Evolutionary conservation across 2,329 filamentous ascomycete species (phyloP), one percentile per base, ranked within the genome.

Genomic region (Botrytis paeoniae): DNA sequence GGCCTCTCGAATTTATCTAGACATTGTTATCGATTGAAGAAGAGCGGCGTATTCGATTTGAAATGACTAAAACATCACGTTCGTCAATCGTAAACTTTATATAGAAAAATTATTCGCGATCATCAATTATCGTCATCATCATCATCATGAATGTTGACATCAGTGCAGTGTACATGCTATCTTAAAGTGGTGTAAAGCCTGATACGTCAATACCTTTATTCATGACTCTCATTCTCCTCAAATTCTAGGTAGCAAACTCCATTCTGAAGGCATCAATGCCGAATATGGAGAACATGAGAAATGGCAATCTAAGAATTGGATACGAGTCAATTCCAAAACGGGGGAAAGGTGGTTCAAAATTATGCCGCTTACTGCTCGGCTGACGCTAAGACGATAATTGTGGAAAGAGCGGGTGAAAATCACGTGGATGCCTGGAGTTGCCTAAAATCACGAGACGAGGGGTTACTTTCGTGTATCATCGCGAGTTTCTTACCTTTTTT

Each of bases 401-500:
- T 39, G 25, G 64, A 54, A 41, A 68, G 8, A 10, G 35, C 35
- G 10, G 25, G 35, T 18, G 35, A 57, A 41, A 41, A 68, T 68
- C 64, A 54, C 32, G 64, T 35, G 35, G 64, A 6, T 68, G 64
- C 64, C 64, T 68, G 29, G 45, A 29, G 25, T 29, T 68, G 45
- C 64, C 64, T 68, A 68, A 68, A 54, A 54, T 68, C 64, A 68
- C 64, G 64, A 22, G 64, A 54, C 35, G 45, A 68, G 48, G 64
- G 18, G 64, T 68, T 9, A 22, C 14, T 39, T 54, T 68, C 64
- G 64, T 68, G 64, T 68, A 5, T 39, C 16, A 39, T 41, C 25
- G 18, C 35, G 64, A 12, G 25, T 35, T 39, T 66, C 32, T n/a
- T 29, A 35, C 22, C 22, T n/a, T 61, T 39, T 12, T n/a, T 10